Evolutionary conservation across 2,329 filamentous ascomycete species (phyloP), one percentile per base, ranked within the genome.

Genomic region (Hypoxylon sp.): DNA sequence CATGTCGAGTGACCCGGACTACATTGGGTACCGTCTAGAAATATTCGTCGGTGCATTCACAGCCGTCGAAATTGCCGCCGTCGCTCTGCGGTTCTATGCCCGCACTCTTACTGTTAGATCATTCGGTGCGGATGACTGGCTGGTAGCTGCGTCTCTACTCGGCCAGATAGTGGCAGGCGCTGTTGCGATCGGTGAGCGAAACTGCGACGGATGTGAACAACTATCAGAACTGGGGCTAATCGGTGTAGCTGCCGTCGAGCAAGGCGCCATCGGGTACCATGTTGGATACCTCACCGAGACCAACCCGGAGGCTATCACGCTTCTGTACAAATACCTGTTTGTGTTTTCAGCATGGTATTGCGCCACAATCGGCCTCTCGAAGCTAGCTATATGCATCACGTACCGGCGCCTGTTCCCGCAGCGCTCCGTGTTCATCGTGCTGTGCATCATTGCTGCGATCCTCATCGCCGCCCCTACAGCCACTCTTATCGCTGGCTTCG

Each of bases 271-370:
- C 11, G 70, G 70, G 2, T 30, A 51, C 28, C 66, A 70, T 20
- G 18, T 65, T 5, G 58, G 22, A 11, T 69, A 62, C 42, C 58
- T 72, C 4, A 32, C 42, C 9, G 36, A 63, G 12, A 67, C 58
- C 4, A 30, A 65, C 4, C 68, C 70, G 0, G 61, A 38, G 18
- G 33, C 26, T 4, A 22, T 70, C 33, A 60, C 56, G 1, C 9
- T 49, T 1, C 69, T 71, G 20, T 65, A 67, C 20, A 71, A 74
- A 48, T 73, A 72, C 30, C 48, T 70, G 0, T 30, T 71, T 1
- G 65, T 59, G 0, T 56, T 70, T 2, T 71, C 71, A 1, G 20
- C 51, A 0, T 73, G 71, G 71, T 73, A 73, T 32, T 44, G 28
- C 4, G 40, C 46, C 1, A 71, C 69, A 1, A 52, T 59, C 2